A percentile compares a stretch with the other conserved stretches of the same genome.
Conservation (phyloP, 208 protist genomes). For the Leishmania turanica region DNA sequence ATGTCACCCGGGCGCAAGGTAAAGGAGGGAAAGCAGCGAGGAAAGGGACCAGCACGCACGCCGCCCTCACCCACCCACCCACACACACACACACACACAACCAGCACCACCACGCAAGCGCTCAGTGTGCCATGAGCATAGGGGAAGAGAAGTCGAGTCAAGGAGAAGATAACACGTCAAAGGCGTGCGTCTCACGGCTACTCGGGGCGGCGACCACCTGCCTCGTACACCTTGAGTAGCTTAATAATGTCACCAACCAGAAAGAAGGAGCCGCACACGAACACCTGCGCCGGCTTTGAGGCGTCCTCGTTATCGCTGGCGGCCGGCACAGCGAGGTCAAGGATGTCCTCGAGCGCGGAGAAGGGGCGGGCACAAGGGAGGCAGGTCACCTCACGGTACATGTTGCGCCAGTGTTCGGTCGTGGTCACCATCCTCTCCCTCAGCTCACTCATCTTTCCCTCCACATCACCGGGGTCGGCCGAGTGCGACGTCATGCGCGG, state of each 20-base stretch:
- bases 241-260: slow-evolving; percentile 72
- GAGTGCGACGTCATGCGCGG: slow-evolving; percentile 48
- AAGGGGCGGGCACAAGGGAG: slow-evolving; percentile 59
- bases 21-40: not conserved
- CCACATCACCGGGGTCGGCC: slow-evolving; percentile 27
- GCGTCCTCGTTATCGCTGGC: slow-evolving; percentile 57
- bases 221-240: slow-evolving; percentile 39
- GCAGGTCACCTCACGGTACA: slow-evolving; percentile 78
- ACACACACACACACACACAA: not conserved
- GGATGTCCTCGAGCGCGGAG: slow-evolving; percentile 55
- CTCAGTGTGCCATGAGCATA: not conserved
- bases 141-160: not conserved
- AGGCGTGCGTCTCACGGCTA: not conserved
- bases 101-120: not conserved
- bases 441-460: slow-evolving; percentile 34
- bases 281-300: slow-evolving; percentile 70
- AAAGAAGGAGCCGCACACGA: slow-evolving; percentile 90
- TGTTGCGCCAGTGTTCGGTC: slow-evolving; percentile 59
- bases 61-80: not conserved
- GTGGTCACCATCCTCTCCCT: slow-evolving; percentile 39
- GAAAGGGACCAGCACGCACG: not conserved
- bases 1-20: not conserved
- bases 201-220: slow-evolving; percentile 17
- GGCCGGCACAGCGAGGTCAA: slow-evolving; percentile 51
- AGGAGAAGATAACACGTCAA: not conserved